Percentiles rank a stretch among this genome's conserved stretches.
Conservation (phyloP, 768 basidiomycete genomes). For the Leucosporidium scottii region DNA sequence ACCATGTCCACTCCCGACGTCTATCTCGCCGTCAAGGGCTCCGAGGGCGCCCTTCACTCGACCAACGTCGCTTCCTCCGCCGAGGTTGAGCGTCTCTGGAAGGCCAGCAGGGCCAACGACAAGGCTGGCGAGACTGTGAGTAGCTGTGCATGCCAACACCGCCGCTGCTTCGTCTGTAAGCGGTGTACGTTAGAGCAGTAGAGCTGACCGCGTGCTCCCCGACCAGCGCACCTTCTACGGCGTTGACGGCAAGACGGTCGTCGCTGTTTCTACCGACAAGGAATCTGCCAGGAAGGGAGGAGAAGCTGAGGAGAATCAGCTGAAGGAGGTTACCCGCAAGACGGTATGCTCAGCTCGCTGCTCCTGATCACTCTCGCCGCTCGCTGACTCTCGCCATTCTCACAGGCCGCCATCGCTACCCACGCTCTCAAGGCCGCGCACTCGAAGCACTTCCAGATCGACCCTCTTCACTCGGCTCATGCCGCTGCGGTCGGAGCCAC, state of each 20-base stretch:
- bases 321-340: constrained; percentile 20
- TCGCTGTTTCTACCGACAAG: constrained; percentile 14
- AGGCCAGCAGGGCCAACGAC: constrained; percentile 31
- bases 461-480: constrained; percentile 45
- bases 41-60: neutral
- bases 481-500: constrained; percentile 65
- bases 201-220: too few species aligned
- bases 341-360: neutral
- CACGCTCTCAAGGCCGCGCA: constrained; percentile 58
- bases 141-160: too few species aligned
- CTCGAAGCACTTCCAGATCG: constrained; percentile 56
- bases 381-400: constrained; percentile 48
- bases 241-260: constrained; percentile 39
- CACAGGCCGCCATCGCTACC: constrained; percentile 63
- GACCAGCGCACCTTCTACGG: constrained; percentile 38
- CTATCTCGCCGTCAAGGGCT: constrained; percentile 20
- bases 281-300: constrained; percentile 11
- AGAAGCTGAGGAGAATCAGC: constrained; percentile 21
- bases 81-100: constrained; percentile 27
- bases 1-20: constrained; percentile 18
- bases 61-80: neutral
- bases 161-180: too few species aligned
- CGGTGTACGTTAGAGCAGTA: too few species aligned
- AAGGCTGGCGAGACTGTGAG: constrained; percentile 34
- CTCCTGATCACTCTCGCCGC: neutral